These are phyloP conservation scores for Phaeosphaeriaceae sp. DNA, from an alignment of 2,329 filamentous ascomycete genomes.

Conservation along the genomic window DNA sequence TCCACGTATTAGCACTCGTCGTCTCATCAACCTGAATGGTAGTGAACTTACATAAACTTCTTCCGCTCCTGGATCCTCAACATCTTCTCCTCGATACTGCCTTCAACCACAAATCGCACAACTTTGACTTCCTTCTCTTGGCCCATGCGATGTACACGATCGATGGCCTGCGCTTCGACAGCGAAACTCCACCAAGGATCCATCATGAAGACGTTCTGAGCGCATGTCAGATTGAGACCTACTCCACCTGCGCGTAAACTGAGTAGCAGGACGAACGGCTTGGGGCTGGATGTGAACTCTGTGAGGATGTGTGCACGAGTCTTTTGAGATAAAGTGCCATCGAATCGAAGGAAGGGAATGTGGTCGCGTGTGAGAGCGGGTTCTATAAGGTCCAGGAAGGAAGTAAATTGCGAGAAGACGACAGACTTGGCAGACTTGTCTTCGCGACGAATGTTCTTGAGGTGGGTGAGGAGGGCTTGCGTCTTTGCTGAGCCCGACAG, in stretches of 20 bases:
- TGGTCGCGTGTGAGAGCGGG: constrained; percentile 75
- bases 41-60: constrained; percentile 81
- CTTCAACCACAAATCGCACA: constrained; percentile 84
- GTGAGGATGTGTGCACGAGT: constrained; percentile 77
- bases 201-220: constrained; percentile 96
- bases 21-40: background rate
- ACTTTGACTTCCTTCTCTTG: constrained; percentile 87
- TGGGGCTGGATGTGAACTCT: constrained; percentile 66
- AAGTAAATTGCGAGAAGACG: constrained; percentile 97
- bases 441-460: constrained; percentile 71
- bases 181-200: constrained; percentile 99
- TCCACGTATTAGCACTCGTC: constrained; percentile 36
- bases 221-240: constrained; percentile 88
- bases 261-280: constrained; percentile 79
- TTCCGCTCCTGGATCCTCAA: constrained; percentile 91
- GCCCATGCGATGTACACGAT: constrained; percentile 96
- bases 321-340: constrained; percentile 89
- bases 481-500: constrained; percentile 87
- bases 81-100: constrained; percentile 96
- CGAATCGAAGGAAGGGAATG: constrained; percentile 84
- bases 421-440: constrained; percentile 82
- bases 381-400: constrained; percentile 90
- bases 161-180: constrained; percentile 95
- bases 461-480: constrained; percentile 75
- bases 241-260: constrained; percentile 91